Evolutionary conservation across 805 yeast genomes (phyloP).

Genomic region (Sugiyamaella chiloensis): DNA sequence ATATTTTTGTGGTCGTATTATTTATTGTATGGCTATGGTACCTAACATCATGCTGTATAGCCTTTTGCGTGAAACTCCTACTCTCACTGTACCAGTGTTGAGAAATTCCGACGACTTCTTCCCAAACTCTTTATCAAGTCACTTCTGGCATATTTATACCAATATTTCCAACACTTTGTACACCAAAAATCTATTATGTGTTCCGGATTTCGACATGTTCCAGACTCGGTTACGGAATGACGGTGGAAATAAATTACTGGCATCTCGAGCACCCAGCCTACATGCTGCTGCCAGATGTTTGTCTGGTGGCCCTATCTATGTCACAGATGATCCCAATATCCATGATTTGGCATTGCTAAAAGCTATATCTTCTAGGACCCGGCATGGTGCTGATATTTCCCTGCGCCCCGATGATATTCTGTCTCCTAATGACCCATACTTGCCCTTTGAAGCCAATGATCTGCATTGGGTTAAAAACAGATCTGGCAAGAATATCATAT

Average conservation of each 20-base stretch:
- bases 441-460: slow-evolving; percentile 11
- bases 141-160: slow-evolving; percentile 31
- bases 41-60: slow-evolving; percentile 23
- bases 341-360: slow-evolving; percentile 24
- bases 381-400: slow-evolving; percentile 11
- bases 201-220: slow-evolving; percentile 34
- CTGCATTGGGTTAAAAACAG: slow-evolving; percentile 16
- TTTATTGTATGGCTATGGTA: slow-evolving; percentile 32
- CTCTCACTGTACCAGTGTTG: slow-evolving; percentile 23
- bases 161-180: slow-evolving; percentile 27
- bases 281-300: slow-evolving; percentile 32
- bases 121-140: slow-evolving; percentile 28
- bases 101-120: slow-evolving; percentile 34
- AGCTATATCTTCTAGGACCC: slow-evolving; percentile 12
- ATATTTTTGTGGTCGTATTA: slow-evolving; percentile 25
- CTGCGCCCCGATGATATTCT: slow-evolving; percentile 16
- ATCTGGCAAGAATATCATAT: neutral
- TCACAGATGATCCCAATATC: slow-evolving; percentile 27
- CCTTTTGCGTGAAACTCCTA: slow-evolving; percentile 3
- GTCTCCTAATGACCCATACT: slow-evolving; percentile 19
- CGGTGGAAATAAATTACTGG: slow-evolving; percentile 10
- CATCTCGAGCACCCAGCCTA: slow-evolving; percentile 16
- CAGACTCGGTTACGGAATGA: slow-evolving; percentile 22
- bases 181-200: slow-evolving; percentile 24
- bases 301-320: slow-evolving; percentile 33